Percentiles rank a stretch among this genome's conserved stretches.
Conservation (phyloP, 495 filamentous ascomycete genomes). For the Daldinia loculata region DNA sequence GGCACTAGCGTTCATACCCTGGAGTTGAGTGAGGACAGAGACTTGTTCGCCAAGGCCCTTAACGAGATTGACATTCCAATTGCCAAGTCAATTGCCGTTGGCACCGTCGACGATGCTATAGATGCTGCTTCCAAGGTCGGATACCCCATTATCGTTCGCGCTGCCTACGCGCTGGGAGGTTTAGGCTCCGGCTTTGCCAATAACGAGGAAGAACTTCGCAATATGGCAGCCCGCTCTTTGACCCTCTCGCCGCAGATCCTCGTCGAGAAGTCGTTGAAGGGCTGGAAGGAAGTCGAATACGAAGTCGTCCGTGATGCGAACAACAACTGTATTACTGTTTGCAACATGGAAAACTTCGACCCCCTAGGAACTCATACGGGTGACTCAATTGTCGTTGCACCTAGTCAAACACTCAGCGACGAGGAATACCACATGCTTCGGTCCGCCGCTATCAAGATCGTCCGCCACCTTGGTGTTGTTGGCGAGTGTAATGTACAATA, state of each 20-base stretch:
- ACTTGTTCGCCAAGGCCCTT: constrained; percentile 89
- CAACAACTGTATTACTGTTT: constrained; percentile 98
- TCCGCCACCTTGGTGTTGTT: constrained; percentile 92
- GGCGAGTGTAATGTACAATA: constrained; percentile 99
- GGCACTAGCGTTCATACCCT: constrained; percentile 94
- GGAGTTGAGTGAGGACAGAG: constrained; percentile 93
- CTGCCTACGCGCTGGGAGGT: constrained; percentile 94
- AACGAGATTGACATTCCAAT: constrained; percentile 96
- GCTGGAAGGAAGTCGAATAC: constrained; percentile 99
- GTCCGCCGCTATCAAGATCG: constrained; percentile 94
- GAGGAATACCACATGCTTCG: constrained; percentile 99
- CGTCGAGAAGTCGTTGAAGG: constrained; percentile 99
- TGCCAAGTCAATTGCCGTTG: constrained; percentile 91
- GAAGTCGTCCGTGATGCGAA: constrained; percentile 93
- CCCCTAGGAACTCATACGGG: constrained; percentile 96
- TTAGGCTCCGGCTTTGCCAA: constrained; percentile 97
- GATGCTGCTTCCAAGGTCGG: constrained; percentile 85
- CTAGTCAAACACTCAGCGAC: constrained; percentile 93
- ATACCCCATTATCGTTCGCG: constrained; percentile 97
- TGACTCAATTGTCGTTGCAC: constrained; percentile 96
- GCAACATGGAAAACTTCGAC: constrained; percentile 99
- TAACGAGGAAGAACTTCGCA: constrained; percentile 89
- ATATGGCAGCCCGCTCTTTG: constrained; percentile 90
- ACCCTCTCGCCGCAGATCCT: constrained; percentile 96
- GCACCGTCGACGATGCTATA: constrained; percentile 88